These are phyloP conservation scores for Coemansia sp. DNA, from an alignment of 192 early-diverging fungal genomes.

Conservation along the genomic window DNA sequence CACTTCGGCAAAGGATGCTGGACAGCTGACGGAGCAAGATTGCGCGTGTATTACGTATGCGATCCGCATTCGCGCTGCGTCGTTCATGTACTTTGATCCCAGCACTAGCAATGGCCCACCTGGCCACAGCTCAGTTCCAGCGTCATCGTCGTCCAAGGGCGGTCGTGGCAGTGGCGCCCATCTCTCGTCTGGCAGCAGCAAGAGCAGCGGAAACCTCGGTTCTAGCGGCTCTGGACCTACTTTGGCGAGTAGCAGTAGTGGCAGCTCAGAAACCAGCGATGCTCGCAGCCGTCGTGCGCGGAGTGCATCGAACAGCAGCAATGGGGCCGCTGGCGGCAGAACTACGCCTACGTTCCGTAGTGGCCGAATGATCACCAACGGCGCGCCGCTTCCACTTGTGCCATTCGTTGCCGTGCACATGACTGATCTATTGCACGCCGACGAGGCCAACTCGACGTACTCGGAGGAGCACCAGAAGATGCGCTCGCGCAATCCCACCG, in stretches of 20 bases:
- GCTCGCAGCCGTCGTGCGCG: constrained; percentile 35
- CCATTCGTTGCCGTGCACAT: constrained; percentile 57
- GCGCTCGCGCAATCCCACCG: constrained; percentile 43
- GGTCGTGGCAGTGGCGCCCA: constrained; percentile 32
- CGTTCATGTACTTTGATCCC: constrained; percentile 48
- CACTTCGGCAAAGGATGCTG: constrained; percentile 16
- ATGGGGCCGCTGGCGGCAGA: constrained; percentile 25
- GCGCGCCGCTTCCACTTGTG: constrained; percentile 45
- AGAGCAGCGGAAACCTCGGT: constrained; percentile 7
- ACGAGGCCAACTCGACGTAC: constrained; percentile 56
- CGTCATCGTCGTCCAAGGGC: constrained; percentile 26
- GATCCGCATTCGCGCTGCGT: constrained; percentile 49
- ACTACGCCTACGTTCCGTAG: constrained; percentile 25
- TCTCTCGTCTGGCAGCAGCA: constrained; percentile 22
- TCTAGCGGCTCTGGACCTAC: neutral
- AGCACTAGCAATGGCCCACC: constrained; percentile 8
- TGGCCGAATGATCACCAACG: constrained; percentile 39
- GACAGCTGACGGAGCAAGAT: constrained; percentile 49
- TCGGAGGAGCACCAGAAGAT: constrained; percentile 53
- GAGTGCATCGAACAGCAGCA: constrained; percentile 44
- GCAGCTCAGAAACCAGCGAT: constrained; percentile 24
- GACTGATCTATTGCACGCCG: constrained; percentile 56
- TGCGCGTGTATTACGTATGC: constrained; percentile 54
- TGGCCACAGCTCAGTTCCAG: constrained; percentile 41
- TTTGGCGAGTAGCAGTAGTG: neutral